Evolutionary conservation across 108 stramenopile genomes (phyloP).

Genomic region (Mediolabrus comicus): DNA sequence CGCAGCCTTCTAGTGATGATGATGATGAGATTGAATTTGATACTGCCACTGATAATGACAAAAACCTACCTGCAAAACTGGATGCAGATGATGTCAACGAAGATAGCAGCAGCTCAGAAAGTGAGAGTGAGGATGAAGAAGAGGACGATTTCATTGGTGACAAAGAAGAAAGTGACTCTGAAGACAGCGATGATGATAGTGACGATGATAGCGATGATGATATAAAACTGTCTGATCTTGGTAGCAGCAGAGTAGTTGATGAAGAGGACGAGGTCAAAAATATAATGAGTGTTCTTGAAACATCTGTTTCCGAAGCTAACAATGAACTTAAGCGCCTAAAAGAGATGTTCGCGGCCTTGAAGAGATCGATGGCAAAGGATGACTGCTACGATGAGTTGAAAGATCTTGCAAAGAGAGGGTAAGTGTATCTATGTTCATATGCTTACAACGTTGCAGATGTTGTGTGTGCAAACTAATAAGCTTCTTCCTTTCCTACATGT

Average conservation of each 20-base stretch:
- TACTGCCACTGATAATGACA: background rate
- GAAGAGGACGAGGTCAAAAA: background rate
- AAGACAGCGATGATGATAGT: background rate
- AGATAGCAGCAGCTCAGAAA: background rate
- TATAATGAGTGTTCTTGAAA: background rate
- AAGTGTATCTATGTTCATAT: too few species aligned
- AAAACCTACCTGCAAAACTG: background rate
- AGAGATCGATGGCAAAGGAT: background rate
- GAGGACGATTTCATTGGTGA: background rate
- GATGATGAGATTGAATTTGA: slow-evolving; percentile 27
- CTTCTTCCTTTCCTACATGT: too few species aligned
- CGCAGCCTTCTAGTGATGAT: background rate
- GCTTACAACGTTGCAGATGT: too few species aligned
- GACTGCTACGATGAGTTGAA: background rate
- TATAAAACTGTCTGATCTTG: background rate
- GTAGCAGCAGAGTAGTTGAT: background rate
- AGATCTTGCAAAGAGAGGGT: background rate
- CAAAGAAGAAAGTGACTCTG: background rate
- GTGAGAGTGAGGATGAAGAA: background rate
- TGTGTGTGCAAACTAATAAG: too few species aligned
- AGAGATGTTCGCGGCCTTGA: background rate
- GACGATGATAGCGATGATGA: slow-evolving; percentile 1
- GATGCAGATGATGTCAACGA: slow-evolving; percentile 16
- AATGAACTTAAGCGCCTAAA: background rate
- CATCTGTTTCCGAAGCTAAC: background rate